Base-by-base conservation (phyloP, 2,329 filamentous ascomycete genomes). In the Pyrenophora tritici-repentis region DNA sequence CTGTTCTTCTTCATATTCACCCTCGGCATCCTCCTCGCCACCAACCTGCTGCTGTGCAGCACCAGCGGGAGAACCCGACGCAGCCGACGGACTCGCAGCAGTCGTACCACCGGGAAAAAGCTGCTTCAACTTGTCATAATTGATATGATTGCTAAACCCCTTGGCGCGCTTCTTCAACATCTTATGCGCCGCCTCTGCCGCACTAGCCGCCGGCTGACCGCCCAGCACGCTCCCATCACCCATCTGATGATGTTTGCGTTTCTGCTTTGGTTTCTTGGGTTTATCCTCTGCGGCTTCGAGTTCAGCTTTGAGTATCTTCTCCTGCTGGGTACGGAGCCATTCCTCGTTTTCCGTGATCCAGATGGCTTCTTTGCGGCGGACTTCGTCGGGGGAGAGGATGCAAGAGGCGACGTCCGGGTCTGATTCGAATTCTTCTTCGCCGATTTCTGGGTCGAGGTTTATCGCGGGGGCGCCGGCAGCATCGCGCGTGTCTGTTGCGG, bases 281-380 rank as follows among this genome's bases (percentile, higher is more conserved):
- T 74, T 74, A 45, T 79, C 78, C 29, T 78, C 76, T 10, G 79
- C 79, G 55, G 82, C 80, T n/a, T 78, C 78, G 14, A 85, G 72
- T 31, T 91, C 90, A 52, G 86, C 83, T 33, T 88, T 84, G 49
- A 95, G 87, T 6, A 88, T 81, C 73, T 94, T 96, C 53, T 89
- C 86, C 67, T 97, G 91, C 68, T 95, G 88, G 41, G 86, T 83
- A 7, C 93, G 89, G 33, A 99, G 80, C 83, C 92, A 99, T 61
- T 95, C 91, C 70, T 94, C 91, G 73, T 99, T 97, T 69, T 92
- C 87, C 53, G 93, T 92, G 36, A 96, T 86, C 94, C 94, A 99
- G 44, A 97, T 89, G 53, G 86, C 85, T 72, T 97, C 92, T 72
- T 97, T 97, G 67, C 91, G 84, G 29, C 83, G 83, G 2, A 87